Evolutionary conservation across 2,329 filamentous ascomycete genomes (phyloP).

Genomic region (Chrysoporthe cubensis): DNA sequence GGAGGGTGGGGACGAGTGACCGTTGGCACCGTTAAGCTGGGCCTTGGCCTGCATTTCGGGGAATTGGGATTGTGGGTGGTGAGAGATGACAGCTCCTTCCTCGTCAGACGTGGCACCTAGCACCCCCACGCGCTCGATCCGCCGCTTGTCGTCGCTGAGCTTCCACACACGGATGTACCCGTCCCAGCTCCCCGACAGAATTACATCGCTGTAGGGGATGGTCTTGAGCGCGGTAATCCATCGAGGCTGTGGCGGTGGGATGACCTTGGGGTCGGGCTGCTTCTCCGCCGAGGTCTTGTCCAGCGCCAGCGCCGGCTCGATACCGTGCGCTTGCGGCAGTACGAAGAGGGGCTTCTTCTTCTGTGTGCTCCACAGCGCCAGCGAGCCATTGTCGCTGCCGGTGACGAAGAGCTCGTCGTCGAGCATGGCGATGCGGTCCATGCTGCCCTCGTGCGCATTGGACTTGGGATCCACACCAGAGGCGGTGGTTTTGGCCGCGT

Average conservation of each 20-base stretch:
- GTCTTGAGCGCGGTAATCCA: constrained; percentile 90
- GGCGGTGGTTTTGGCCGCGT: constrained; percentile 53
- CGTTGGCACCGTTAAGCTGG: constrained; percentile 33
- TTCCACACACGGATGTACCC: constrained; percentile 85
- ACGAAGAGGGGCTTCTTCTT: constrained; percentile 95
- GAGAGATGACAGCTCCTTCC: constrained; percentile 27
- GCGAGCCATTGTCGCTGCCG: constrained; percentile 85
- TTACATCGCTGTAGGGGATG: constrained; percentile 86
- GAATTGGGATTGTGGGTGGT: constrained; percentile 26
- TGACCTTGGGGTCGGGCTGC: constrained; percentile 61
- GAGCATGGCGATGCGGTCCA: constrained; percentile 90
- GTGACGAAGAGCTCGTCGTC: constrained; percentile 90
- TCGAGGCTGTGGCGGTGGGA: constrained; percentile 71
- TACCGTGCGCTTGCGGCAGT: constrained; percentile 79
- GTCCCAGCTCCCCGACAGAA: constrained; percentile 94
- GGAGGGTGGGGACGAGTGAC: not conserved
- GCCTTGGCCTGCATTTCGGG: constrained; percentile 28
- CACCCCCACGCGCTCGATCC: constrained; percentile 72
- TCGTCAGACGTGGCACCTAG: constrained; percentile 50
- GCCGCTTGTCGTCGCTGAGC: constrained; percentile 80
- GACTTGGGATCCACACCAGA: constrained; percentile 53
- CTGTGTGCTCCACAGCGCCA: constrained; percentile 85
- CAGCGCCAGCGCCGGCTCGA: constrained; percentile 72
- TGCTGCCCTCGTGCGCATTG: constrained; percentile 75
- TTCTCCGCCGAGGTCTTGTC: constrained; percentile 75